Evolutionary conservation across 768 basidiomycete species (phyloP).

Genomic region (Auricularia heimuer): DNA sequence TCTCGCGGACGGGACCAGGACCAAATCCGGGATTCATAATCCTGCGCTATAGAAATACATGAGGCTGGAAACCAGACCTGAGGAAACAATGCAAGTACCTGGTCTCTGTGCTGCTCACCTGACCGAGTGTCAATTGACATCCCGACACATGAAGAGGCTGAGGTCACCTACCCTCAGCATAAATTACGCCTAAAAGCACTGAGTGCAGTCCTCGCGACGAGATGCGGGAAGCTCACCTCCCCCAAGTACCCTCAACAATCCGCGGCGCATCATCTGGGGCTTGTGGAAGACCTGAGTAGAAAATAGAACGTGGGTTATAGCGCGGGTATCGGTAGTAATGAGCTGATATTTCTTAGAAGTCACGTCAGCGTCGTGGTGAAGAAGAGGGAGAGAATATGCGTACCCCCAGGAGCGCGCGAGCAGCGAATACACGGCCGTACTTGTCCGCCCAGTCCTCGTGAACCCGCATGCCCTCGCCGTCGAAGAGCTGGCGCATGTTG

Average conservation of each 20-base stretch:
- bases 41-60: not conserved
- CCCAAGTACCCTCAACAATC: not conserved
- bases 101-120: not conserved
- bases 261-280: not conserved
- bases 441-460: too few relatives aligned
- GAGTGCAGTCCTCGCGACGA: not conserved
- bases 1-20: not conserved
- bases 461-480: too few relatives aligned
- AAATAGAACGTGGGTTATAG: not conserved
- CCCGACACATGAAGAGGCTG: not conserved
- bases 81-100: not conserved
- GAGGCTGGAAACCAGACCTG: not conserved
- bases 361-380: too few relatives aligned
- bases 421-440: too few relatives aligned
- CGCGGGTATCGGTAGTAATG: not conserved
- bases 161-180: not conserved
- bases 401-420: too few relatives aligned
- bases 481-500: too few relatives aligned
- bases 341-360: not conserved
- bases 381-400: too few relatives aligned
- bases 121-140: too few relatives aligned
- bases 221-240: not conserved
- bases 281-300: not conserved
- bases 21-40: not conserved
- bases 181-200: not conserved